These are phyloP conservation scores for Ganoderma lingzhi DNA, from an alignment of 1,284 basidiomycete species.

Conservation along the genomic window DNA sequence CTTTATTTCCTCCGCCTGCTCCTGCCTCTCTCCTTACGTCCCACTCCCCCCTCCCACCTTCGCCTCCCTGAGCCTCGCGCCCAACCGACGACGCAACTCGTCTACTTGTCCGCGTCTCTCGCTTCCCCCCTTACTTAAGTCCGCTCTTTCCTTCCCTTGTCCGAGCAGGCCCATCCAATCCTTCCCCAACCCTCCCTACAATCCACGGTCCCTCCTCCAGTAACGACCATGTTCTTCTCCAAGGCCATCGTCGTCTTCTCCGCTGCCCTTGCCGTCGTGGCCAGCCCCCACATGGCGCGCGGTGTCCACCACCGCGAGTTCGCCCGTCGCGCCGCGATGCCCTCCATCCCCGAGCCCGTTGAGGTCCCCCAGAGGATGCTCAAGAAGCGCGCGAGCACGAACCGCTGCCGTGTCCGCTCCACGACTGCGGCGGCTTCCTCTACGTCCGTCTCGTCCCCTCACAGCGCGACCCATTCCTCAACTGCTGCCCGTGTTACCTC, in stretches of 20 bases:
- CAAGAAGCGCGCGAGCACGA: conserved; percentile 37
- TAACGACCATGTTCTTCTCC: conserved; percentile 54
- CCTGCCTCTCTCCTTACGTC: conserved; percentile 26
- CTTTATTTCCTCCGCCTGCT: conserved; percentile 16
- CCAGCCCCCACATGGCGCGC: conserved; percentile 54
- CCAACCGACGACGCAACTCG: conserved; percentile 24
- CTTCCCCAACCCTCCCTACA: conserved; percentile 30
- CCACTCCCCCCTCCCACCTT: conserved; percentile 25
- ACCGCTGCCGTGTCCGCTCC: conserved; percentile 38
- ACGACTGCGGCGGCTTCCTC: conserved; percentile 21
- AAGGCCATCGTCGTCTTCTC: conserved; percentile 54
- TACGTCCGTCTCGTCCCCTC: conserved; percentile 13
- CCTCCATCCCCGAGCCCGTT: conserved; percentile 37
- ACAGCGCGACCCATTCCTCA: conserved; percentile 12
- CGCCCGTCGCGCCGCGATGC: conserved; percentile 46
- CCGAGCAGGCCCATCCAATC: conserved; percentile 29
- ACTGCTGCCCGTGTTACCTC: conserved; percentile 23
- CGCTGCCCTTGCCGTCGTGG: conserved; percentile 52
- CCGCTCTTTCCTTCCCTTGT: conserved; percentile 30
- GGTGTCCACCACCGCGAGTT: conserved; percentile 42
- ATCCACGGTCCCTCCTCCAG: conserved; percentile 28
- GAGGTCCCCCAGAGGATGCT: conserved; percentile 28
- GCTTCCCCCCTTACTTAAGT: conserved; percentile 29
- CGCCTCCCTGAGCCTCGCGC: conserved; percentile 22
- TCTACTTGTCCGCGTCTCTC: conserved; percentile 19